Conservation (phyloP, 2,329 filamentous ascomycete species). For the Biscogniauxia marginata region DNA sequence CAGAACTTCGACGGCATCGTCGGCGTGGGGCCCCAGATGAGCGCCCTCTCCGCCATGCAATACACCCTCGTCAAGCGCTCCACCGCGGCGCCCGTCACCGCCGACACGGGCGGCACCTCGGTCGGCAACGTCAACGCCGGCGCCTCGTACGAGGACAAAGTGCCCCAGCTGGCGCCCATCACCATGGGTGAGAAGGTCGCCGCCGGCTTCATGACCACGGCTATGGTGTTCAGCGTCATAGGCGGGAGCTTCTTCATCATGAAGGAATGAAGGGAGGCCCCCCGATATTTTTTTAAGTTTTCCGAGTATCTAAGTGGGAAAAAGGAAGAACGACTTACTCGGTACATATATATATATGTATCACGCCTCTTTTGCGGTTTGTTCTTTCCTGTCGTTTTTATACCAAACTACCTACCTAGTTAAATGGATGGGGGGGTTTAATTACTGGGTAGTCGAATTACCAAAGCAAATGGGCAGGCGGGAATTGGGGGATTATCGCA, state of each 20-base stretch:
- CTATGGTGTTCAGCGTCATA: constrained; percentile 48
- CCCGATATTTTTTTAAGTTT: too few species aligned
- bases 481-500: too few species aligned
- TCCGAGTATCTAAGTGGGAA: too few species aligned
- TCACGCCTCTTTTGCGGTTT: too few species aligned
- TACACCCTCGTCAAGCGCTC: constrained; percentile 50
- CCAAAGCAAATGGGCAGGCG: not conserved
- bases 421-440: not conserved
- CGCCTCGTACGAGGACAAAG: constrained; percentile 22
- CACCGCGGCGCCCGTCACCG: constrained; percentile 45
- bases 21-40: constrained; percentile 71
- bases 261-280: constrained; percentile 30
- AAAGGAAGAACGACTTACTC: too few species aligned
- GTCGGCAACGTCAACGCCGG: constrained; percentile 50
- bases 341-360: too few species aligned
- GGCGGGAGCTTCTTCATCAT: constrained; percentile 51
- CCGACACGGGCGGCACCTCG: constrained; percentile 58
- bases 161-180: constrained; percentile 37
- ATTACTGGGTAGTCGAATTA: not conserved
- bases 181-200: constrained; percentile 52
- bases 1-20: constrained; percentile 55
- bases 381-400: too few species aligned
- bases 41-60: constrained; percentile 61
- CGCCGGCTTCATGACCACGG: constrained; percentile 54
- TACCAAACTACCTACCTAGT: too few species aligned